Evolutionary conservation across 208 protist genomes (phyloP).

Genomic region (Trypanosoma rangeli): DNA sequence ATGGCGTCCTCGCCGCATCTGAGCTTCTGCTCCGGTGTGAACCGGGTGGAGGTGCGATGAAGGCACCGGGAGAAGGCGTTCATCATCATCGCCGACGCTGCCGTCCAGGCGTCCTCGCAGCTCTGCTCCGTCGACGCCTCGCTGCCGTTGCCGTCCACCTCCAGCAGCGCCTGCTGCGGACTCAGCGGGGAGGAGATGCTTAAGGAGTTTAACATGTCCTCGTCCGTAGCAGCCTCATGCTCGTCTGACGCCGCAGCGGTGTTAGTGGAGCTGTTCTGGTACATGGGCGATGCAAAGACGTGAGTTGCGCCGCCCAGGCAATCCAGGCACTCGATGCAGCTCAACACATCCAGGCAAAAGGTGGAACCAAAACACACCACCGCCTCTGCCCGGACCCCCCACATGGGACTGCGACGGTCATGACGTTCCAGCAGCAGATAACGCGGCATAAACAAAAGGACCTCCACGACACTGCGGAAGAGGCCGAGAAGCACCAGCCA

Average conservation of each 20-base stretch:
- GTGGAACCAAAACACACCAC: constrained; percentile 9
- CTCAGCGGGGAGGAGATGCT: not conserved
- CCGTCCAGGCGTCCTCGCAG: not conserved
- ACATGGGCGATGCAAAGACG: not conserved
- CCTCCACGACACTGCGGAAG: constrained; percentile 1
- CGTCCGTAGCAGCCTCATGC: not conserved
- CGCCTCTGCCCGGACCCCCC: constrained; percentile 25
- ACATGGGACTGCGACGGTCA: constrained; percentile 9
- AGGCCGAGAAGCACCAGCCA: constrained; percentile 10
- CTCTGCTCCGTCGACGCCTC: not conserved
- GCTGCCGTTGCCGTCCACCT: not conserved
- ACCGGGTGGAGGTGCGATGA: not conserved
- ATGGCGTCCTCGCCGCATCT: not conserved
- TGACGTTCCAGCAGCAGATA: constrained; percentile 30
- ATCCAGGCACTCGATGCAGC: constrained; percentile 18
- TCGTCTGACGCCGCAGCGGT: not conserved
- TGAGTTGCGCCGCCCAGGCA: not conserved
- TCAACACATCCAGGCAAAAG: constrained; percentile 4
- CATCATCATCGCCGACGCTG: not conserved
- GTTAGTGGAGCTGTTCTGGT: not conserved
- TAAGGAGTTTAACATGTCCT: not conserved
- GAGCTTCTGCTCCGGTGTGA: not conserved
- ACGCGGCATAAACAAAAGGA: constrained; percentile 24
- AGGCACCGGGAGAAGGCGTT: not conserved
- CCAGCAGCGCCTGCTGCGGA: not conserved